These are phyloP conservation scores for Cystobasidium tubakii DNA, from an alignment of 768 basidiomycete genomes.

Conservation along the genomic window DNA sequence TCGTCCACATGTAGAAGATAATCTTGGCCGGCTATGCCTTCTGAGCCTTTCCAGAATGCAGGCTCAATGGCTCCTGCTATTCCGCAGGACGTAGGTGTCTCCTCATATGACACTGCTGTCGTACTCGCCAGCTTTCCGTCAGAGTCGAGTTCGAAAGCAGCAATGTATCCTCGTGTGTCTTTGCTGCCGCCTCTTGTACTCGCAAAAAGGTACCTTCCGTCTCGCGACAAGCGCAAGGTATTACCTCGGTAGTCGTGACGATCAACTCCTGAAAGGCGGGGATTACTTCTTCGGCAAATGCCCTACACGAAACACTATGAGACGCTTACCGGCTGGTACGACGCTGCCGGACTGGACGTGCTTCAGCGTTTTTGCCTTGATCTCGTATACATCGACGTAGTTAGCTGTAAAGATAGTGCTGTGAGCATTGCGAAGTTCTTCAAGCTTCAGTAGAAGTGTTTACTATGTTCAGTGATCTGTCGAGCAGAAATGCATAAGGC, in stretches of 20 bases:
- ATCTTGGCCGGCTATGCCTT: constrained; percentile 30
- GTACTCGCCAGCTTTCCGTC: not conserved
- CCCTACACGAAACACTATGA: too few relatives aligned
- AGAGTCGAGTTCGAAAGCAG: constrained; percentile 24
- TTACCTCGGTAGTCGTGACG: constrained; percentile 35
- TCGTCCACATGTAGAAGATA: constrained; percentile 32
- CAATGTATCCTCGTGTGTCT: constrained; percentile 9
- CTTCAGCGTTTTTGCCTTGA: constrained; percentile 27
- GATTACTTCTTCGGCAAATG: too few relatives aligned
- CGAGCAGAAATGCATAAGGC: too few relatives aligned
- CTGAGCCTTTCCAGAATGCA: constrained; percentile 34
- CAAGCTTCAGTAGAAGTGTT: not conserved
- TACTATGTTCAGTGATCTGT: constrained; percentile 37
- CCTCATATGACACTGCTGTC: constrained; percentile 15
- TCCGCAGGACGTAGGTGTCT: constrained; percentile 30
- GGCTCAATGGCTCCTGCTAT: constrained; percentile 36
- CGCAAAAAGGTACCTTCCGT: constrained; percentile 29
- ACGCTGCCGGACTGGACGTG: constrained; percentile 25
- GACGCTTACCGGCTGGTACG: constrained; percentile 7
- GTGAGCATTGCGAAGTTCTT: not conserved
- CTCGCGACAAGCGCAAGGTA: constrained; percentile 34
- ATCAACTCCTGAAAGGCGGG: not conserved
- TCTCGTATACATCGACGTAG: constrained; percentile 37
- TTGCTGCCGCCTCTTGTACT: constrained; percentile 19
- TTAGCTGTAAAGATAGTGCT: constrained; percentile 17